These are phyloP conservation scores for Macrolepiota dolichaula DNA, from an alignment of 768 basidiomycete genomes.

Conservation along the genomic window DNA sequence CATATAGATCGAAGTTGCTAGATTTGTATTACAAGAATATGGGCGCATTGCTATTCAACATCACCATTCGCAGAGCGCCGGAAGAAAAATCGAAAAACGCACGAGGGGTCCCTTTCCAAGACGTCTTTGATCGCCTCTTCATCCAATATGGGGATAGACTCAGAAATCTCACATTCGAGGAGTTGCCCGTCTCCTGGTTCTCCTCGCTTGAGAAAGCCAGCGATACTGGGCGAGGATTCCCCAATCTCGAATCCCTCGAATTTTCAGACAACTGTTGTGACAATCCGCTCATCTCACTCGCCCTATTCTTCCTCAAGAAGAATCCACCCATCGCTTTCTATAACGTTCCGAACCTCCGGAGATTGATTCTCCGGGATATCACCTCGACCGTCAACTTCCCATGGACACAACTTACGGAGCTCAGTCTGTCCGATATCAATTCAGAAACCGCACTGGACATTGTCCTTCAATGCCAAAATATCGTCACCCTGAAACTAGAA, in stretches of 20 bases:
- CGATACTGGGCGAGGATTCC: not conserved
- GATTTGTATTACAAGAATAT: slow-evolving; percentile 3
- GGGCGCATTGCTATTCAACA: not conserved
- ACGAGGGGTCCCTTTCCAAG: not conserved
- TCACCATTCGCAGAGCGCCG: not conserved
- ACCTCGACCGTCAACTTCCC: not conserved
- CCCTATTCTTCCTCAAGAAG: not conserved
- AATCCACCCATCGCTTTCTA: not conserved
- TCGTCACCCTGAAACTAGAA: not conserved
- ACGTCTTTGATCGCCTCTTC: not conserved
- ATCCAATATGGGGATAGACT: not conserved
- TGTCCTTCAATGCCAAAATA: not conserved
- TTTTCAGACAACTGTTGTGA: not conserved
- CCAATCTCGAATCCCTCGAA: not conserved
- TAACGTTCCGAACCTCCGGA: not conserved
- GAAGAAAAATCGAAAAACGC: not conserved
- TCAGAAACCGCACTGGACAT: not conserved
- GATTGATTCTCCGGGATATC: not conserved
- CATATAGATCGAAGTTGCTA: not conserved
- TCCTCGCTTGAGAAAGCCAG: not conserved
- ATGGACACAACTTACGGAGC: not conserved
- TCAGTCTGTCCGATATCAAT: not conserved
- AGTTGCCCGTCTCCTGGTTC: not conserved
- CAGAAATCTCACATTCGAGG: not conserved
- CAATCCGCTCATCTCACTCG: not conserved